Base-by-base conservation (phyloP, 192 early-diverging fungal species). In the Mortierella hygrophila region DNA sequence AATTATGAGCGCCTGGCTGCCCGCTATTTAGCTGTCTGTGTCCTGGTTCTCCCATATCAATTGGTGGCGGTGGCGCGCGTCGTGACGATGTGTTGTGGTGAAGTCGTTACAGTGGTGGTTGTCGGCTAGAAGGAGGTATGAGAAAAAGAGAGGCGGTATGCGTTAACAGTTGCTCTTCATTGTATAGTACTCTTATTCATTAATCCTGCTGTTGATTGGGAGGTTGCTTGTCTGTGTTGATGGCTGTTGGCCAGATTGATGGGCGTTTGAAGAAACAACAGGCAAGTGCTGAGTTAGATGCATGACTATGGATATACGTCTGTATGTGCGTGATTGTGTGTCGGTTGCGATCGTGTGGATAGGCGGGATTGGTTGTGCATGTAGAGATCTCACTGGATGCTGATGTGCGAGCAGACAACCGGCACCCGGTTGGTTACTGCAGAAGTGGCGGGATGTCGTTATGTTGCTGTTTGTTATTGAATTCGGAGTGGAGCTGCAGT, bases 31-130 rank as follows among this genome's bases (percentile, higher is more conserved):
- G 57, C 42, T 65, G 75, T 9, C 75, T 60, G 46, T 76, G 78
- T 72, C 81, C 81, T 69, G 38, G 72, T 18, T 83, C 75, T 42
- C 47, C 72, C 76, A 83, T 84, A 13, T 11, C n/a, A 21, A 29
- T 54, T 40, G 35, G 10, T 72, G 46, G 42, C 32, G 46, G 46
- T 73, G 72, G 41, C n/a, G 44, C n/a, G 44, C 60, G 60, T 65
- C n/a, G 60, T 32, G 60, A 65, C 29, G 29, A 65, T 65, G 29
- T 32, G 29, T 32, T 65, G 29, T 29, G 8, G 23, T 41, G 21
- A 41, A 18, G 41, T 71, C 70, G 38, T 71, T 38, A 21, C 35
- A 71, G 38, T 26, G 21, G 8, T 38, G 37, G 13, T 41, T 0
- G 68, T 70, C 23, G 21, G 20, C 38, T 41, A 71, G 18, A 41